A percentile compares a stretch with the other conserved stretches of the same genome.
phyloP scores from a whole-genome alignment of 1,284 basidiomycete genomes.

The Puccinia hordei region DNA sequence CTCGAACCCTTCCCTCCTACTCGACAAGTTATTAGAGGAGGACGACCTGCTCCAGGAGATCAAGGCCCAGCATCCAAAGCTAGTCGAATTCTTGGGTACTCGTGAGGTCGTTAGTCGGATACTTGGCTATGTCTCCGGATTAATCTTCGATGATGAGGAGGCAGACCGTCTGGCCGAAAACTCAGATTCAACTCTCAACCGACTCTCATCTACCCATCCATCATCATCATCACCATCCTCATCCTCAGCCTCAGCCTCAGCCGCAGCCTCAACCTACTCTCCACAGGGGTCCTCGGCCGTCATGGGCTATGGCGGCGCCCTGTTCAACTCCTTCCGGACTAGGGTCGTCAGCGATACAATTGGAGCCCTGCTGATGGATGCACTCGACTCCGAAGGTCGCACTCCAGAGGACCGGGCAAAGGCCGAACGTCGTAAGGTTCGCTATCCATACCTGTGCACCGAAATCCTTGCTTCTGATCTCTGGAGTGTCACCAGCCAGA shows the following conservation, averaged over 20 bases:
- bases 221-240: constrained; percentile 64
- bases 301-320: constrained; percentile 46
- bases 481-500: constrained; percentile 89
- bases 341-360: constrained; percentile 52
- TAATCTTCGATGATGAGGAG: constrained; percentile 75
- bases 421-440: constrained; percentile 48
- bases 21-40: constrained; percentile 91
- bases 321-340: constrained; percentile 53
- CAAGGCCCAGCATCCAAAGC: constrained; percentile 86
- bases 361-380: not conserved
- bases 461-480: constrained; percentile 95
- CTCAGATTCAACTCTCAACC: not conserved
- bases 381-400: constrained; percentile 61
- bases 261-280: not conserved
- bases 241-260: constrained; percentile 60
- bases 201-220: constrained; percentile 54
- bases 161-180: constrained; percentile 58
- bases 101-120: constrained; percentile 76
- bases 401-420: constrained; percentile 49
- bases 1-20: constrained; percentile 54
- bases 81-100: constrained; percentile 80
- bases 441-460: constrained; percentile 87
- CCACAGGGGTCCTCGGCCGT: constrained; percentile 24
- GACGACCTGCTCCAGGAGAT: constrained; percentile 91
- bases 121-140: constrained; percentile 79